A percentile compares a stretch with the other conserved stretches of the same genome.
Evolutionary conservation across 805 yeast species (phyloP).

Genomic region (Candida xyloterini): DNA sequence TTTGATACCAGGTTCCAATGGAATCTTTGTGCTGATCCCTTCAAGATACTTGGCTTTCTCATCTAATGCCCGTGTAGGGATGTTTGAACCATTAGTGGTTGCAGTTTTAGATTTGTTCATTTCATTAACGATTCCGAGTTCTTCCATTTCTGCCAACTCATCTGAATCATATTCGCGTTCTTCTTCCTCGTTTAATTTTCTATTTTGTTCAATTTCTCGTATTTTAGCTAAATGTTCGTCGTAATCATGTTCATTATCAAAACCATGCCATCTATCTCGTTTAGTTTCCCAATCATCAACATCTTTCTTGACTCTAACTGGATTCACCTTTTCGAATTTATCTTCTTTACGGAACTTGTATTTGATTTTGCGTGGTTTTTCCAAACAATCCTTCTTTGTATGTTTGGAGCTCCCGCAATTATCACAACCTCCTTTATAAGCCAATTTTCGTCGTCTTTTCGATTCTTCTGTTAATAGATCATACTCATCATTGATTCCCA

Average conservation of each 20-base stretch:
- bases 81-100: constrained; percentile 26
- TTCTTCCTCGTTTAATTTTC: constrained; percentile 27
- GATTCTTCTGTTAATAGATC: constrained; percentile 20
- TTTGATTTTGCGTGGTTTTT: constrained; percentile 46
- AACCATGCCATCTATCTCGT: constrained; percentile 82
- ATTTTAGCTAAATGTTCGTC: constrained; percentile 46
- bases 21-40: constrained; percentile 39
- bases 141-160: constrained; percentile 41
- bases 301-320: constrained; percentile 21
- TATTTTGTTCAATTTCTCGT: constrained; percentile 45
- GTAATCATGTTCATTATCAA: constrained; percentile 57
- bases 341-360: constrained; percentile 32
- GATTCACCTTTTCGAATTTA: constrained; percentile 8
- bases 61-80: constrained; percentile 59
- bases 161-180: constrained; percentile 36
- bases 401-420: constrained; percentile 60
- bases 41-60: constrained; percentile 73
- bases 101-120: constrained; percentile 12
- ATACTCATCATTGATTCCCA: constrained; percentile 52
- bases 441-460: constrained; percentile 5
- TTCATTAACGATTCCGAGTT: constrained; percentile 35
- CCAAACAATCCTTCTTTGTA: constrained; percentile 52
- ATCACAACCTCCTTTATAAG: constrained; percentile 34
- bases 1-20: constrained; percentile 41
- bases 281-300: constrained; percentile 61